Evolutionary conservation across 441 rosid species (phyloP).

Genomic region (Rhodomyrtus psidioides): DNA sequence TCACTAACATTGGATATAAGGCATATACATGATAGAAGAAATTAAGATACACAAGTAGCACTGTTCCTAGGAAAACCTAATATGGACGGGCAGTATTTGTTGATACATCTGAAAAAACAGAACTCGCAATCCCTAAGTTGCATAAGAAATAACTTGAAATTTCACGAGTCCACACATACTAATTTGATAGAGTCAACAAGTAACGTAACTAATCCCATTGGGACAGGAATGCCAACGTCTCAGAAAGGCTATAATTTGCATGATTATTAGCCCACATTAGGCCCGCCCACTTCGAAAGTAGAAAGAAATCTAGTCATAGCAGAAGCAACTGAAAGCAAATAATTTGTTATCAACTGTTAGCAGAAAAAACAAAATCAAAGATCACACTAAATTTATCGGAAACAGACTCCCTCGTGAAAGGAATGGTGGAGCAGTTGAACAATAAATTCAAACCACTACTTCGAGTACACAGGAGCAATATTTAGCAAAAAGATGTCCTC

Average conservation of each 20-base stretch:
- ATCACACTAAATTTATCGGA: not conserved
- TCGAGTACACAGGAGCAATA: not conserved
- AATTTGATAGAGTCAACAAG: not conserved
- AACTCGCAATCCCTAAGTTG: not conserved
- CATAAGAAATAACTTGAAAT: not conserved
- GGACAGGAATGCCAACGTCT: not conserved
- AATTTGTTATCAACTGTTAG: not conserved
- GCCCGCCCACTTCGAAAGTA: not conserved
- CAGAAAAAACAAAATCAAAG: not conserved
- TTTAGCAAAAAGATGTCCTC: not conserved
- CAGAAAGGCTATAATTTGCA: not conserved
- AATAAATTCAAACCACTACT: not conserved
- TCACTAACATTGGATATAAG: not conserved
- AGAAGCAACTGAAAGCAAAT: not conserved
- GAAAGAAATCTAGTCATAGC: not conserved
- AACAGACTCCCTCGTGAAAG: not conserved
- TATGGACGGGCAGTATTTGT: not conserved
- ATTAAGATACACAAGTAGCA: not conserved
- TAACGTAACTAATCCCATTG: not conserved
- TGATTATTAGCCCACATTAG: not conserved
- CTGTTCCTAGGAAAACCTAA: not conserved
- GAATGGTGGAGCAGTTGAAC: not conserved
- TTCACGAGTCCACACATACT: not conserved
- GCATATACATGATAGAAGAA: not conserved
- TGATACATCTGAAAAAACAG: not conserved